phyloP scores from a whole-genome alignment of 768 basidiomycete genomes.

The Boletus rufocinnamomeus region DNA sequence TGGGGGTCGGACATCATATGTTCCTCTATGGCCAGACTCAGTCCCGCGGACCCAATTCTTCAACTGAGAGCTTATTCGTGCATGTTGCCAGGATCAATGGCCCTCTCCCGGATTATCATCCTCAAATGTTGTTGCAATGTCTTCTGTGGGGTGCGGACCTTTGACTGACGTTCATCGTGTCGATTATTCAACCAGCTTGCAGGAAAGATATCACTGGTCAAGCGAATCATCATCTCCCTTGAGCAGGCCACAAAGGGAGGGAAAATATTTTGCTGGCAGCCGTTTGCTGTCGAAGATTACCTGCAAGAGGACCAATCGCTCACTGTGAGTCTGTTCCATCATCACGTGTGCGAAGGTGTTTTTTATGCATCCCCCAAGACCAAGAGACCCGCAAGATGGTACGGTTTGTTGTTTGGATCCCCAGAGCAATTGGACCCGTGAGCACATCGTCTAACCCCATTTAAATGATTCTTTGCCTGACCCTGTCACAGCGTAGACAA shows the following conservation, averaged over 20 bases:
- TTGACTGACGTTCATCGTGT: not conserved
- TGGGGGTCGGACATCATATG: constrained; percentile 84
- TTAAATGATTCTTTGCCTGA: constrained; percentile 5
- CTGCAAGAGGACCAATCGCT: constrained; percentile 21
- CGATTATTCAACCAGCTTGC: constrained; percentile 11
- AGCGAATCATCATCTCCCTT: constrained; percentile 74
- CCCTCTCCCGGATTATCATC: constrained; percentile 89
- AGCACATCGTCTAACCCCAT: constrained; percentile 17
- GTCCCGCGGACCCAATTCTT: constrained; percentile 20
- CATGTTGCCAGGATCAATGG: constrained; percentile 82
- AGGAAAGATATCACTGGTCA: constrained; percentile 88
- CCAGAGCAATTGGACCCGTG: constrained; percentile 49
- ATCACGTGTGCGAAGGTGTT: not conserved
- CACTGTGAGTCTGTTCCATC: constrained; percentile 22
- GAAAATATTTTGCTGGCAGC: constrained; percentile 41
- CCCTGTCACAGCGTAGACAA: constrained; percentile 44
- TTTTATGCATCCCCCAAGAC: constrained; percentile 11
- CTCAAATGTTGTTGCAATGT: constrained; percentile 90
- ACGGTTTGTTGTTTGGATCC: constrained; percentile 56
- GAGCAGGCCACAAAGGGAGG: constrained; percentile 35
- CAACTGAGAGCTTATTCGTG: constrained; percentile 66
- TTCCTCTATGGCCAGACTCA: constrained; percentile 66
- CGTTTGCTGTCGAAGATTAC: constrained; percentile 55
- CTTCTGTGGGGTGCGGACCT: constrained; percentile 78
- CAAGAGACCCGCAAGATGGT: constrained; percentile 36